Percentiles rank a stretch among this genome's conserved stretches.
Conservation (phyloP, 1,139 yeast species). For the Kurtzmaniella quercitrusa region DNA sequence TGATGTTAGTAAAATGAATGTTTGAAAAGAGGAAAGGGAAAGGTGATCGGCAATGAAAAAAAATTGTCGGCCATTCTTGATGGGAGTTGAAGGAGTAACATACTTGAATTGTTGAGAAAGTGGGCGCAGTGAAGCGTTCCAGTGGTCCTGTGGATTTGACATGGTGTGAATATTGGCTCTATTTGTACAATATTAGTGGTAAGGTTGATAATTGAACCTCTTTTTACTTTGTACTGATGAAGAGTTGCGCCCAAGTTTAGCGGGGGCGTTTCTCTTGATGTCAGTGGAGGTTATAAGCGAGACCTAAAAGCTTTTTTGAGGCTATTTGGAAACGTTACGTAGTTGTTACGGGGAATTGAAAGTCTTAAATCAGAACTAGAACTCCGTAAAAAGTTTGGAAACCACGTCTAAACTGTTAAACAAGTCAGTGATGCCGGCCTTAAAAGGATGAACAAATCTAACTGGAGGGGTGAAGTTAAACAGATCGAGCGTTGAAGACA, state of each 20-base stretch:
- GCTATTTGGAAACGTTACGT: no score
- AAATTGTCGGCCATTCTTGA: not conserved
- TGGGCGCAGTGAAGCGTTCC: conserved; percentile 44
- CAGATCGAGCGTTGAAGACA: no score
- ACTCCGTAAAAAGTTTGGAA: no score
- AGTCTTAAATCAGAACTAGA: no score
- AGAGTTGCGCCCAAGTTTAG: no score
- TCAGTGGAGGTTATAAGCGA: no score
- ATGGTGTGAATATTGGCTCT: conserved; percentile 13
- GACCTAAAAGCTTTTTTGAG: no score
- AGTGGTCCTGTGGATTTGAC: conserved; percentile 44
- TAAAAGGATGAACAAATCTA: not conserved
- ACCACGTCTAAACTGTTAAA: not conserved
- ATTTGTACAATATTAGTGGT: not conserved
- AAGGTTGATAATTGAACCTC: not conserved
- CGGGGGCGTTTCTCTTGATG: no score
- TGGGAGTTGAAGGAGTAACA: conserved; percentile 15
- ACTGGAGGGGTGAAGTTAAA: no score
- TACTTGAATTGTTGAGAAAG: conserved; percentile 47
- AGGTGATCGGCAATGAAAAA: no score
- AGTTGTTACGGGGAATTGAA: not conserved
- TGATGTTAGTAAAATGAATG: conserved; percentile 23
- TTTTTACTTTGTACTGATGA: no score
- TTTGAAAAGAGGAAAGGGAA: not conserved
- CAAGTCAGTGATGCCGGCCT: not conserved